phyloP scores from a whole-genome alignment of 495 filamentous ascomycete genomes.

The Hypoxylon intermedium region DNA sequence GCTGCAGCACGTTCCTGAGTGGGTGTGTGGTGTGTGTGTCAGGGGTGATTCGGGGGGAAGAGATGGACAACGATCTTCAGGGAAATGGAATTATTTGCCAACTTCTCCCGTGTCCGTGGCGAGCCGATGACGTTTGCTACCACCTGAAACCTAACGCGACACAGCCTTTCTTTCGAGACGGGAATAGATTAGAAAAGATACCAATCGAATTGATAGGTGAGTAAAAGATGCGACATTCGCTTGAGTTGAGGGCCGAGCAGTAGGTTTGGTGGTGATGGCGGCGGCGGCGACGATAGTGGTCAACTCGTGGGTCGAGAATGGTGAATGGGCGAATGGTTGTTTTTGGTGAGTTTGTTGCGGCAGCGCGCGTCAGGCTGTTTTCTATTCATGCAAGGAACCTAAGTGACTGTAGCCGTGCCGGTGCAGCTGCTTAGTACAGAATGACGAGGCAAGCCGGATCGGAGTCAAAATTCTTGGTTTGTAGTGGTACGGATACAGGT shows the following conservation, averaged over 20 bases:
- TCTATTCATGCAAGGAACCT: conserved; percentile 36
- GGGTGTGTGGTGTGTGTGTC: conserved; percentile 10
- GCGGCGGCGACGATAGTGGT: conserved; percentile 28
- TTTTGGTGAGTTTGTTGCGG: conserved; percentile 21
- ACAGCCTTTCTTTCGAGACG: not conserved
- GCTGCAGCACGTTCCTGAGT: conserved; percentile 18
- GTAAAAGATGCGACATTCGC: conserved; percentile 21
- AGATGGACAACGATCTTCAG: conserved; percentile 35
- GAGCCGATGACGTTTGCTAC: conserved; percentile 33
- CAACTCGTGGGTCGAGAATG: conserved; percentile 28
- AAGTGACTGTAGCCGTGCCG: not conserved
- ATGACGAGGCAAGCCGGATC: not conserved
- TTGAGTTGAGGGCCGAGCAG: not conserved
- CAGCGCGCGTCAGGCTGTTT: conserved; percentile 33
- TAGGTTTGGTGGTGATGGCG: conserved; percentile 1
- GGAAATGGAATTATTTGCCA: conserved; percentile 27
- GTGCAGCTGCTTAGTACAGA: not conserved
- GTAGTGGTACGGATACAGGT: not conserved
- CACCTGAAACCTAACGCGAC: conserved; percentile 32
- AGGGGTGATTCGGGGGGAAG: conserved; percentile 14
- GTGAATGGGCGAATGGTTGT: conserved; percentile 10
- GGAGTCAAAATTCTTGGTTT: not conserved
- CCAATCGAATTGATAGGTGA: conserved; percentile 38
- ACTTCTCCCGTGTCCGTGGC: conserved; percentile 23
- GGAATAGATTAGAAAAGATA: conserved; percentile 30